Conservation (phyloP, 1,284 basidiomycete genomes). For the Marasmius tenuissimus region DNA sequence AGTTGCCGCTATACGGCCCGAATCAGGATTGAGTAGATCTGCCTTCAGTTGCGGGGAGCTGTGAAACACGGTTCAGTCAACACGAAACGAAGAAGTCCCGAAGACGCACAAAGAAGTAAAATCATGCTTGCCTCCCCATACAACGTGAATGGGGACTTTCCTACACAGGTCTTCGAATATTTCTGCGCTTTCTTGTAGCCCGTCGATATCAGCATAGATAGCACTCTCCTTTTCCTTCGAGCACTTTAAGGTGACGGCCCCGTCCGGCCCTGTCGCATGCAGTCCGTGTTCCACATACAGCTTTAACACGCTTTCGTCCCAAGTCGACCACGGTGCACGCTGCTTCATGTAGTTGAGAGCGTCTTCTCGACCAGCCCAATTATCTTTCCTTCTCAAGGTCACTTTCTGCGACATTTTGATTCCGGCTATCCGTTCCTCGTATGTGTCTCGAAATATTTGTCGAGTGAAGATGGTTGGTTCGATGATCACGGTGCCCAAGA, state of each 20-base stretch:
- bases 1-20: background rate
- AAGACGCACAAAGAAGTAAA: background rate
- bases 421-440: background rate
- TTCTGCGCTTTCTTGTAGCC: background rate
- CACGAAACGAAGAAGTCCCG: background rate
- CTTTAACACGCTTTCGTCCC: constrained; percentile 9
- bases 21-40: background rate
- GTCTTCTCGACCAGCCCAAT: constrained; percentile 1
- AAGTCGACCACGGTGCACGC: constrained; percentile 9
- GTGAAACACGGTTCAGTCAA: background rate
- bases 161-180: background rate
- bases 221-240: background rate
- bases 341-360: background rate
- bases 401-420: background rate
- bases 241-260: background rate
- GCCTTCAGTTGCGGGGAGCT: background rate
- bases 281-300: background rate
- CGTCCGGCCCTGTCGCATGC: background rate
- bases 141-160: background rate
- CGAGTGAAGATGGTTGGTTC: background rate
- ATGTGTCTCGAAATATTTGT: background rate
- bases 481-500: background rate
- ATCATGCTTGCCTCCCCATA: background rate
- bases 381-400: background rate
- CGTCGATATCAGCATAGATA: background rate